Conservation (phyloP, 2,329 filamentous ascomycete genomes). For the Sarocladium brachiariae region DNA sequence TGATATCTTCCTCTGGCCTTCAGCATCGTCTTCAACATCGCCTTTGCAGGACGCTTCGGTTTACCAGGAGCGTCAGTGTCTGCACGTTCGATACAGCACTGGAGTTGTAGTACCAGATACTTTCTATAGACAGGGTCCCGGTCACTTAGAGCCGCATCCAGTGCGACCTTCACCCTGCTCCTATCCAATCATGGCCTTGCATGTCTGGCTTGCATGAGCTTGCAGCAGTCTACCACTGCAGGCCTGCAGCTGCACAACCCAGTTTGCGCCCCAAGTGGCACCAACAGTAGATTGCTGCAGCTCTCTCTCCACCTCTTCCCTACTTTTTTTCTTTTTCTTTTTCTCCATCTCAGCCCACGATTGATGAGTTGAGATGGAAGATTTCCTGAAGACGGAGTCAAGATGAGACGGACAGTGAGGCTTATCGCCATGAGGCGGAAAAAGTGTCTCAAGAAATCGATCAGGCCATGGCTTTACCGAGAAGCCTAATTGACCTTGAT, state of each 20-base stretch:
- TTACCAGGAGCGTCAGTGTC: not conserved
- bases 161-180: not conserved
- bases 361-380: no score
- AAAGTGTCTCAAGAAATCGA: no score
- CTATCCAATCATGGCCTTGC: not conserved
- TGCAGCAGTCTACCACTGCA: conserved; percentile 2
- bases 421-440: no score
- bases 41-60: not conserved
- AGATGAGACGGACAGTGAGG: no score
- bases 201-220: conserved; percentile 7
- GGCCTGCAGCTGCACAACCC: conserved; percentile 3
- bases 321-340: not conserved
- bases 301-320: not conserved
- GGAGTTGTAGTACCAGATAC: not conserved
- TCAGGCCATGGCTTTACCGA: not conserved
- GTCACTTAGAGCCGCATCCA: conserved; percentile 1
- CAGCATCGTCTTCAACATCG: no score
- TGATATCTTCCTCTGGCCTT: not conserved
- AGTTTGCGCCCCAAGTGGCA: conserved; percentile 5
- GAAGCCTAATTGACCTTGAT: not conserved
- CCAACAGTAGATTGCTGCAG: not conserved
- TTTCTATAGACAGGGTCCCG: not conserved
- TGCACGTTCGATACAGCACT: not conserved
- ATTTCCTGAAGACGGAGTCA: no score
- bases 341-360: not conserved